Conservation (phyloP, 768 basidiomycete species). For the Coprinopsis cinerea region DNA sequence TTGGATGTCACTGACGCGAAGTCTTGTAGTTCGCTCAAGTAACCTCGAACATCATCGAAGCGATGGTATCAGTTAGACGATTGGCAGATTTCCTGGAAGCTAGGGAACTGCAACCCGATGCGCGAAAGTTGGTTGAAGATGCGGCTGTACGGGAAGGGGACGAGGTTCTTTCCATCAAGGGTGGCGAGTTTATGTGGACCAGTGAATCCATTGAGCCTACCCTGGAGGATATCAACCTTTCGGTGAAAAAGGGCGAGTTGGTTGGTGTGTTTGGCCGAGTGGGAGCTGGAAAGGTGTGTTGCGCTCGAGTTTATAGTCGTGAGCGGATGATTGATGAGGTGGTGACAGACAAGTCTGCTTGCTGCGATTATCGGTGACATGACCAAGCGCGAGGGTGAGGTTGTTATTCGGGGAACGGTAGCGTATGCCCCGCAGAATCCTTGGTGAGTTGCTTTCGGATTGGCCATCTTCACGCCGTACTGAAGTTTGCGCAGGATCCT, state of each 20-base stretch:
- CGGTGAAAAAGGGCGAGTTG: constrained; percentile 77
- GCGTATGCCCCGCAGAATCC: constrained; percentile 87
- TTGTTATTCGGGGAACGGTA: constrained; percentile 61
- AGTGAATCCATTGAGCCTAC: constrained; percentile 50
- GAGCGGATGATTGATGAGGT: neutral
- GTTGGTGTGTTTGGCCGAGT: constrained; percentile 85
- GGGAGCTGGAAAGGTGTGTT: constrained; percentile 77
- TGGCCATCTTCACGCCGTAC: neutral
- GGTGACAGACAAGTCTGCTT: constrained; percentile 57
- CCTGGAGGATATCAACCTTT: constrained; percentile 72
- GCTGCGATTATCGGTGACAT: constrained; percentile 87
- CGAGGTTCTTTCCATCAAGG: constrained; percentile 62
- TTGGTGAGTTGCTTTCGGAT: constrained; percentile 41
- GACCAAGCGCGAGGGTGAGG: constrained; percentile 67
- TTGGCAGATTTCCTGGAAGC: constrained; percentile 70
- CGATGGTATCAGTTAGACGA: constrained; percentile 76
- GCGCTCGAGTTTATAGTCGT: neutral
- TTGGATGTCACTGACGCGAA: neutral
- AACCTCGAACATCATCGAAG: constrained; percentile 79
- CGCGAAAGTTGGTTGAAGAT: constrained; percentile 48
- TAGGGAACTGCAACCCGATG: constrained; percentile 77
- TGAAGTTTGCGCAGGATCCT: constrained; percentile 53
- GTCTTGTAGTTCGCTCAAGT: constrained; percentile 56
- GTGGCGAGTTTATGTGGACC: constrained; percentile 82
- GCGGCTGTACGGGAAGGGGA: constrained; percentile 48